Conservation (phyloP, 345 rosid genomes). For the Brassica napus region DNA sequence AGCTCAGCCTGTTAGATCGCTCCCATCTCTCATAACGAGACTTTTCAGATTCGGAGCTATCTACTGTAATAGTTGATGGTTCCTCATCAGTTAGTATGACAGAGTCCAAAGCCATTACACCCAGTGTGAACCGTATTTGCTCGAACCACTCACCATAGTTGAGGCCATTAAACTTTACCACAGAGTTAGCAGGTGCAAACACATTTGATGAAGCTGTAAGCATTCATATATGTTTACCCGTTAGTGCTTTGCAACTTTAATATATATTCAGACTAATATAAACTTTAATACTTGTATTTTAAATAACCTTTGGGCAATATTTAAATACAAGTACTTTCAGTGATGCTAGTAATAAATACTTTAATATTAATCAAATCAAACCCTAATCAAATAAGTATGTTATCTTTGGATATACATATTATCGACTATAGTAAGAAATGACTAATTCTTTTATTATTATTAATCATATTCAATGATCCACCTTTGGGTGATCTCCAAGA, state of each 20-base stretch:
- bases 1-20: background rate
- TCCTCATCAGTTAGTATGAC: background rate
- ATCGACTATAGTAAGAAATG: background rate
- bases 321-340: background rate
- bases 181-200: background rate
- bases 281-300: background rate
- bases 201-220: background rate
- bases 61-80: background rate
- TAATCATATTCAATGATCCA: background rate
- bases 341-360: background rate
- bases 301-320: background rate
- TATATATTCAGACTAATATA: background rate
- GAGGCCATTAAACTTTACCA: background rate
- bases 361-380: background rate
- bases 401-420: background rate
- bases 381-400: background rate
- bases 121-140: background rate
- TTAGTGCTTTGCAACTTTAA: background rate
- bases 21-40: background rate
- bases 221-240: background rate
- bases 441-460: background rate
- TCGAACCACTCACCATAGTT: background rate
- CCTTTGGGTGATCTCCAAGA: background rate
- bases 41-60: background rate
- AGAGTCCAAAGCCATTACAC: background rate